Evolutionary conservation across 192 early-diverging fungal species (phyloP).

Genomic region (Coemansia sp.): DNA sequence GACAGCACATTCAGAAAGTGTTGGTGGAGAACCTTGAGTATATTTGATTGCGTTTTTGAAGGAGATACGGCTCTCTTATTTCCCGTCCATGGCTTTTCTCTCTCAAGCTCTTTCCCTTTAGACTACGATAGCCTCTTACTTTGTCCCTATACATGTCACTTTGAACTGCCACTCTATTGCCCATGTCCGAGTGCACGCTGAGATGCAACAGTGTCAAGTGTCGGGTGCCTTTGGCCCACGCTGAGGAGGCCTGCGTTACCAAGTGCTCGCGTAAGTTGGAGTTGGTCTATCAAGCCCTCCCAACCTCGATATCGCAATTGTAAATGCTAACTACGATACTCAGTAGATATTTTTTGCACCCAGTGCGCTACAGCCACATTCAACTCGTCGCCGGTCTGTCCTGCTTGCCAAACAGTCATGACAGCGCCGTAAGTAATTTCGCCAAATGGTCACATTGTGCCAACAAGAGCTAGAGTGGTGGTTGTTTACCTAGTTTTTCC

Average conservation of each 20-base stretch:
- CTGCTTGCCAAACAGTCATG: slow-evolving; percentile 60
- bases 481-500: not conserved
- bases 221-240: slow-evolving; percentile 31
- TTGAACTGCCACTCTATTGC: not conserved
- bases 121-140: too few relatives aligned
- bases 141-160: not conserved
- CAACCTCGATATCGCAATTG: not conserved
- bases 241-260: slow-evolving; percentile 58
- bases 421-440: slow-evolving; percentile 46
- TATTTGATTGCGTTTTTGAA: slow-evolving; percentile 12
- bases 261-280: slow-evolving; percentile 62
- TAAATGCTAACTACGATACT: not conserved
- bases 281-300: not conserved
- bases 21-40: slow-evolving; percentile 48
- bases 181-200: slow-evolving; percentile 22
- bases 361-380: slow-evolving; percentile 58
- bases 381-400: slow-evolving; percentile 56
- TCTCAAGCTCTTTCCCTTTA: not conserved
- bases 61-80: not conserved
- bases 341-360: slow-evolving; percentile 67
- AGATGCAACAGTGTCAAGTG: slow-evolving; percentile 54
- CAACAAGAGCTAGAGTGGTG: not conserved
- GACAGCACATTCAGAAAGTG: slow-evolving; percentile 32
- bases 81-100: not conserved
- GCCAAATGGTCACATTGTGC: not conserved